A percentile compares a stretch with the other conserved stretches of the same genome.
Evolutionary conservation across 441 rosid genomes (phyloP).

Genomic region (Mallotus repandus): DNA sequence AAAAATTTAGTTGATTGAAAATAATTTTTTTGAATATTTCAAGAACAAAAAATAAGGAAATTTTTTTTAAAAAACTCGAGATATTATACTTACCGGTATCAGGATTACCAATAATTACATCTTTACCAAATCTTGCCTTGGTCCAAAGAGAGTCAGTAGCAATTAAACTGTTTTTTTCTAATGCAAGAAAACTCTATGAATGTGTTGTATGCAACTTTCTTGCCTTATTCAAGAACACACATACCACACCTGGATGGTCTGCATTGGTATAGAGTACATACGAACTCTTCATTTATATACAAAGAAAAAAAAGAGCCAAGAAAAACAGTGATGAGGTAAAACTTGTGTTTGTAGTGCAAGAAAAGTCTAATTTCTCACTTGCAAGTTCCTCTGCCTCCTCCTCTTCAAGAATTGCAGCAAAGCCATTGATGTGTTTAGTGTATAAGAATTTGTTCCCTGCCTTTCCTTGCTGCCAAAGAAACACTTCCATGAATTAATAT

Average conservation of each 20-base stretch:
- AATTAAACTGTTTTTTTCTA: constrained; percentile 34
- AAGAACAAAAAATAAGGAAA: neutral
- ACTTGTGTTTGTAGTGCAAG: neutral
- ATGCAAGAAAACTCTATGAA: constrained; percentile 57
- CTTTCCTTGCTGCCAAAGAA: constrained; percentile 34
- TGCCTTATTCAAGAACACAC: constrained; percentile 42
- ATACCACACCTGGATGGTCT: constrained; percentile 53
- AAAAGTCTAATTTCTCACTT: constrained; percentile 25
- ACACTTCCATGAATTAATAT: neutral
- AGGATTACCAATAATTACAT: constrained; percentile 52
- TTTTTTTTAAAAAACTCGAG: too few species aligned
- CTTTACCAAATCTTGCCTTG: too few species aligned
- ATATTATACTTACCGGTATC: constrained; percentile 45
- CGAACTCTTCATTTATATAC: neutral
- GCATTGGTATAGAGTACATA: constrained; percentile 10
- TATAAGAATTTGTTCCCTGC: constrained; percentile 42
- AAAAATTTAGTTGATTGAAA: neutral
- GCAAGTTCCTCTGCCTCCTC: constrained; percentile 45
- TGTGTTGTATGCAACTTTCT: constrained; percentile 52
- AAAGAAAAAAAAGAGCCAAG: too few species aligned
- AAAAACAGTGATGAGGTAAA: neutral
- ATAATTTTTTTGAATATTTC: neutral
- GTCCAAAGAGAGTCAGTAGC: constrained; percentile 40
- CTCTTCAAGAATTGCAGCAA: constrained; percentile 56
- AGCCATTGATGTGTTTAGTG: constrained; percentile 49